These are phyloP conservation scores for Leishmania martiniquensis DNA, from an alignment of 208 protist species.

Conservation along the genomic window DNA sequence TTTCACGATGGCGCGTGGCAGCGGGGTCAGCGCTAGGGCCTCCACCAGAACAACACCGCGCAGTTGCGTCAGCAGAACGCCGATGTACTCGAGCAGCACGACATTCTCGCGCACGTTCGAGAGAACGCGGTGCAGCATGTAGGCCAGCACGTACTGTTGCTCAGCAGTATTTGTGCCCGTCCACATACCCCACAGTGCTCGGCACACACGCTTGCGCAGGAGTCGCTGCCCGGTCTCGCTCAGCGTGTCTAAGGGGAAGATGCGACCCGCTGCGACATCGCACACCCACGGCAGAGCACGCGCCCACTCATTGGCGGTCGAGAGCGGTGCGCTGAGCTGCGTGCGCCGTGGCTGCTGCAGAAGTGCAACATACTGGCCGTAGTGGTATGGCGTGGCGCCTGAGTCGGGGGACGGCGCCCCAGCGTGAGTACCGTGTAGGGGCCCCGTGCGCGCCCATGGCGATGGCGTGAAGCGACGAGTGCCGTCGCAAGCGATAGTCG, in stretches of 20 bases:
- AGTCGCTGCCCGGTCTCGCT: slow-evolving; percentile 24
- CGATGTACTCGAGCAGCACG: slow-evolving; percentile 68
- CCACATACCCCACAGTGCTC: slow-evolving; percentile 60
- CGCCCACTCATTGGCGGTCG: slow-evolving; percentile 13
- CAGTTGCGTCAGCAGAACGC: slow-evolving; percentile 66
- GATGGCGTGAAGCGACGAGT: background rate
- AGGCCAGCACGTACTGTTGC: slow-evolving; percentile 37
- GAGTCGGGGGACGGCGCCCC: background rate
- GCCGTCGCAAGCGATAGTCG: background rate
- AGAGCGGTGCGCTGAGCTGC: slow-evolving; percentile 1
- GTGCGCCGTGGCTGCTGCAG: background rate
- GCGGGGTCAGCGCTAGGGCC: slow-evolving; percentile 36
- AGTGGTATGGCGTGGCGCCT: too few relatives aligned
- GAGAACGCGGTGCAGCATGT: slow-evolving; percentile 57
- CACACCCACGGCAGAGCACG: slow-evolving; percentile 48
- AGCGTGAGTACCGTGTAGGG: background rate
- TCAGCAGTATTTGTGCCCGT: slow-evolving; percentile 9
- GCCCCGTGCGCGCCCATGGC: background rate
- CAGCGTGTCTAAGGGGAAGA: slow-evolving; percentile 39
- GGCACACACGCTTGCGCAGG: slow-evolving; percentile 43
- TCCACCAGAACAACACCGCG: slow-evolving; percentile 32
- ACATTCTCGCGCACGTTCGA: slow-evolving; percentile 39
- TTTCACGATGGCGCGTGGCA: slow-evolving; percentile 34
- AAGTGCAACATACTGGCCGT: background rate
- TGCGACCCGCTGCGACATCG: slow-evolving; percentile 29